Base-by-base conservation (phyloP, 139 green algal species). In the Pleodorina starrii region DNA sequence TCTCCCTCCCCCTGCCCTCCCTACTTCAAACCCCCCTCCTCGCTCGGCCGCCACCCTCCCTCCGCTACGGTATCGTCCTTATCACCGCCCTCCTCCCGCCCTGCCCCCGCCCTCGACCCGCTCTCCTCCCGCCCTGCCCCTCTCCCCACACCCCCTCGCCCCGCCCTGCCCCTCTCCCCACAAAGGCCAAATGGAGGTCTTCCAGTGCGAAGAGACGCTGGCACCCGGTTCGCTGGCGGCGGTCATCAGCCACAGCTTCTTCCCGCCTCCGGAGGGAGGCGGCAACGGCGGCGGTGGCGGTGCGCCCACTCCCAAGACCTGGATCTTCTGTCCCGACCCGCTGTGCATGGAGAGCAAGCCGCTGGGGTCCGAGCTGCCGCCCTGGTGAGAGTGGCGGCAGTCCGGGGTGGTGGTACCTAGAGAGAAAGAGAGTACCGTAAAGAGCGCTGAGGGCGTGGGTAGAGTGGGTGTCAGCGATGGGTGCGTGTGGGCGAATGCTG, bases 251-350 rank as follows among this genome's bases (percentile, higher is more conserved):
- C 90, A 93, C 83, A 79, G 43, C 27, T 4, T 90, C 29, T 35
- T 21, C 25, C 27, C 68, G 25, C 40, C 43, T n/a, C n/a, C n/a
- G n/a, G n/a, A n/a, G n/a, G n/a, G n/a, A n/a, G n/a, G n/a, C n/a
- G n/a, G n/a, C n/a, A n/a, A n/a, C 0, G 63, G 7, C 17, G 83
- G 75, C 38, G 48, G 21, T 66, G 54, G 42, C 38, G 59, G 59
- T 10, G 27, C 42, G 17, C 21, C 63, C 1, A 40, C 42, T 66
- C 87, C 90, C n/a, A 73, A 80, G 42, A 93, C 90, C 43, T 93
- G 90, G 90, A 71, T 91, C 29, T 93, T 93, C 76, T 93, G 90
- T 77, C 66, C 90, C 35, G 90, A 93, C 68, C 74, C 82, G n/a
- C 77, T 93, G 12, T 93, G 90, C 83, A 74, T 93, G 83, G 90